Evolutionary conservation across 177 flowering plant species (phyloP).

Genomic region (Tripterygium wilfordii): DNA sequence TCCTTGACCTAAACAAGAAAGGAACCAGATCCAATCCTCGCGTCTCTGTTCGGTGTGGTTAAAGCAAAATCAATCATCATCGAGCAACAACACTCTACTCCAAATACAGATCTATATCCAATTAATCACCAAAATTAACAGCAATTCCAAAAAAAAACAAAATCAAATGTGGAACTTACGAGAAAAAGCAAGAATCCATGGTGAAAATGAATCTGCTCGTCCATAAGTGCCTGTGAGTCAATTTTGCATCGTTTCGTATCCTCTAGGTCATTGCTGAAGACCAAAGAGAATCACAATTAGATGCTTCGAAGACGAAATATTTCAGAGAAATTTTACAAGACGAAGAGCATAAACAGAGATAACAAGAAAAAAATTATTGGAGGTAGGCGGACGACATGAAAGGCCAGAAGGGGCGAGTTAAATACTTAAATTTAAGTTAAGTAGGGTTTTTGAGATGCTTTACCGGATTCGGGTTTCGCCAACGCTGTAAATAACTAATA

Average conservation of each 20-base stretch:
- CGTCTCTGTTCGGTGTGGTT: constrained; percentile 27
- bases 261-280: constrained; percentile 1
- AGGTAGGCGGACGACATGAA: no score
- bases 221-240: constrained; percentile 22
- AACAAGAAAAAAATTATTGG: neutral
- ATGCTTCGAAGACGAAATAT: constrained; percentile 5
- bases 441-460: no score
- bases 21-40: neutral
- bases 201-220: constrained; percentile 18
- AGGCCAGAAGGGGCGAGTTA: no score
- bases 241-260: constrained; percentile 26
- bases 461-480: no score
- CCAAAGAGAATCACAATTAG: constrained; percentile 17
- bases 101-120: neutral
- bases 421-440: no score
- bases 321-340: neutral
- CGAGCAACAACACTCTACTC: constrained; percentile 9
- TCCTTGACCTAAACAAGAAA: neutral
- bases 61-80: constrained; percentile 29
- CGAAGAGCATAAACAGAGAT: neutral
- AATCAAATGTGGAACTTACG: constrained; percentile 25
- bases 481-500: no score
- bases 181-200: constrained; percentile 30
- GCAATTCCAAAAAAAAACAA: neutral
- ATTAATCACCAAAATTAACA: neutral